Percentiles rank a stretch among this genome's conserved stretches.
Evolutionary conservation across 495 filamentous ascomycete species (phyloP).

Genomic region (Hyaloscypha bicolor): DNA sequence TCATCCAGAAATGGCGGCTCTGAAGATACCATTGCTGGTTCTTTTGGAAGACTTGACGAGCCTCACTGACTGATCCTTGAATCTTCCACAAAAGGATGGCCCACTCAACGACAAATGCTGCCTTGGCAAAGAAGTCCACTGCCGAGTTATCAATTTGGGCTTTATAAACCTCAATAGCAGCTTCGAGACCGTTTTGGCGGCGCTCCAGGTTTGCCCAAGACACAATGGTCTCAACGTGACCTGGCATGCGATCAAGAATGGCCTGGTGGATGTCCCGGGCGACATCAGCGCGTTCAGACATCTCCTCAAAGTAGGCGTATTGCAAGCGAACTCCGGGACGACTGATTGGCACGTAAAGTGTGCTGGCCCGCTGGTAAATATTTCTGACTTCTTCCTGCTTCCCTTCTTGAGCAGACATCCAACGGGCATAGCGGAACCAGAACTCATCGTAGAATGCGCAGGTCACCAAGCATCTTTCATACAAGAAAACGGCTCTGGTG

Average conservation of each 20-base stretch:
- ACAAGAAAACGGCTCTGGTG: constrained; percentile 75
- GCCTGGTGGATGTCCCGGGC: constrained; percentile 83
- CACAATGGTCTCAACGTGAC: constrained; percentile 83
- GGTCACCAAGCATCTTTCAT: constrained; percentile 91
- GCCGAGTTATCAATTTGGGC: constrained; percentile 71
- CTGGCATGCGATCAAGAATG: constrained; percentile 66
- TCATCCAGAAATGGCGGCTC: constrained; percentile 89
- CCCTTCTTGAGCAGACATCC: constrained; percentile 89
- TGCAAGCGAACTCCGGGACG: constrained; percentile 79
- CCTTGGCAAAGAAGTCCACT: constrained; percentile 80
- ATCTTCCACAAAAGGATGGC: constrained; percentile 88
- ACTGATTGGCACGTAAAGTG: constrained; percentile 82
- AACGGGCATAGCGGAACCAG: constrained; percentile 95
- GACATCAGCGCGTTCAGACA: constrained; percentile 70
- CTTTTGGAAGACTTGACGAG: constrained; percentile 80
- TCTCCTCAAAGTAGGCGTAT: constrained; percentile 94
- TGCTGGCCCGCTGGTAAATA: constrained; percentile 88
- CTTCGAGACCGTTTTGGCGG: constrained; percentile 81
- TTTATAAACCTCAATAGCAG: constrained; percentile 85
- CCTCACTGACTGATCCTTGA: constrained; percentile 82
- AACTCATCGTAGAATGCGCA: constrained; percentile 96
- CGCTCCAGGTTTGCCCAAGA: constrained; percentile 88
- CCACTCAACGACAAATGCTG: constrained; percentile 86
- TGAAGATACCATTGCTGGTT: constrained; percentile 86
- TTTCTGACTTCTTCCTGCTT: constrained; percentile 85